These are phyloP conservation scores for Platismatia glauca DNA, from an alignment of 495 filamentous ascomycete genomes.

Conservation along the genomic window DNA sequence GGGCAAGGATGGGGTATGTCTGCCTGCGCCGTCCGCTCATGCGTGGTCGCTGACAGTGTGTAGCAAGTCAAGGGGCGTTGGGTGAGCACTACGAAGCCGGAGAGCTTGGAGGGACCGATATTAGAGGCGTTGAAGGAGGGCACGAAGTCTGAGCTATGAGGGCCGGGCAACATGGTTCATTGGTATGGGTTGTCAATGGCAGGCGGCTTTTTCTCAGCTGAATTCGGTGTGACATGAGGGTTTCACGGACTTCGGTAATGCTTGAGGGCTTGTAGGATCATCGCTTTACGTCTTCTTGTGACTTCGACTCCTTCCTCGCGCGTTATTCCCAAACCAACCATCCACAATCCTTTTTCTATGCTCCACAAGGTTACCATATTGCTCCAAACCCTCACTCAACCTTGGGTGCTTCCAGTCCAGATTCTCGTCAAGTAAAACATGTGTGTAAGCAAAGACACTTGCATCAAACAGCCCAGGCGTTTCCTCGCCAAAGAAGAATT, in stretches of 20 bases:
- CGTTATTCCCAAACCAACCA: neutral
- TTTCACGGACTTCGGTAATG: neutral
- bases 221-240: neutral
- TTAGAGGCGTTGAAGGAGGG: conserved; percentile 60
- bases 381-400: conserved; percentile 33
- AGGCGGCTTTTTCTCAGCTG: neutral
- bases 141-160: conserved; percentile 21
- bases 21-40: conserved; percentile 35
- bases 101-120: conserved; percentile 62
- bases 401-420: conserved; percentile 50
- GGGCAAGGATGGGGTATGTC: conserved; percentile 57
- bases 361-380: conserved; percentile 40
- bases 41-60: neutral
- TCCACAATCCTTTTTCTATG: conserved; percentile 44
- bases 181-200: neutral
- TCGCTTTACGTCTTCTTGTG: neutral
- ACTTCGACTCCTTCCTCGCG: neutral
- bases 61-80: conserved; percentile 63
- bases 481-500: conserved; percentile 57
- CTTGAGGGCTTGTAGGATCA: neutral
- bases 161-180: neutral
- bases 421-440: conserved; percentile 57
- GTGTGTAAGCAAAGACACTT: conserved; percentile 81
- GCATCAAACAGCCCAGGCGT: conserved; percentile 75
- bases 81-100: conserved; percentile 80